phyloP scores from a whole-genome alignment of 495 filamentous ascomycete genomes.

The Daldinia vernicosa region DNA sequence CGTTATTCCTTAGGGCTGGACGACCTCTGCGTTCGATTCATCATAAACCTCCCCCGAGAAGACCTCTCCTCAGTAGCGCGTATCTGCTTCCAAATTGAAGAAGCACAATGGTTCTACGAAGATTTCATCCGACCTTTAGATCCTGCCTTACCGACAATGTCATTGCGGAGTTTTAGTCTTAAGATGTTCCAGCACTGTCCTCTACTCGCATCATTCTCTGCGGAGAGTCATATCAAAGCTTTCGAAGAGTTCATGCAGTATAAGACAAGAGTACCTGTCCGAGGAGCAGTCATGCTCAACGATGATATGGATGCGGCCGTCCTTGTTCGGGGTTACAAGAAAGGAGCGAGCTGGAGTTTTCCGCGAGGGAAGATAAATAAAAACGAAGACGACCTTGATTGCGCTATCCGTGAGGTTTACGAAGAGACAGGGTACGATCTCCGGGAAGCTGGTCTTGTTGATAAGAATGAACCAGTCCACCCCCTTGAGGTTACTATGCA shows the following conservation, averaged over 20 bases:
- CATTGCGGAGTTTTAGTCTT: constrained; percentile 80
- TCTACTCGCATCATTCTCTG: constrained; percentile 79
- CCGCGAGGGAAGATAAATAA: constrained; percentile 97
- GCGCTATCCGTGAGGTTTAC: constrained; percentile 90
- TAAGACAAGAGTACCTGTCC: constrained; percentile 91
- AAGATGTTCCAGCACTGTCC: constrained; percentile 94
- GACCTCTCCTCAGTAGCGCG: constrained; percentile 90
- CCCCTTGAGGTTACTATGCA: constrained; percentile 86
- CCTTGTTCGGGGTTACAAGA: constrained; percentile 97
- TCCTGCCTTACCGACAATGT: constrained; percentile 82
- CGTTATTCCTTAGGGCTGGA: constrained; percentile 75
- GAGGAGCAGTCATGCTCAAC: constrained; percentile 92
- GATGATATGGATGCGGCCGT: constrained; percentile 89
- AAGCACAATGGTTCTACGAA: constrained; percentile 99
- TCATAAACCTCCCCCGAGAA: constrained; percentile 91
- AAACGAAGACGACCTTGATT: constrained; percentile 90
- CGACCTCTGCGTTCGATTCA: constrained; percentile 94
- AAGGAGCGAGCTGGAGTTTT: constrained; percentile 94
- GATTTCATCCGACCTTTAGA: constrained; percentile 95
- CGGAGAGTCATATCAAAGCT: constrained; percentile 77
- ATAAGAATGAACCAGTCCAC: constrained; percentile 72
- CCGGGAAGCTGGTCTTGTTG: constrained; percentile 73
- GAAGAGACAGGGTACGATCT: constrained; percentile 96
- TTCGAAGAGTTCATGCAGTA: constrained; percentile 92
- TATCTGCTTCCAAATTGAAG: constrained; percentile 97